Evolutionary conservation across 2,329 filamentous ascomycete species (phyloP).

Genomic region (Colletotrichum truncatum): DNA sequence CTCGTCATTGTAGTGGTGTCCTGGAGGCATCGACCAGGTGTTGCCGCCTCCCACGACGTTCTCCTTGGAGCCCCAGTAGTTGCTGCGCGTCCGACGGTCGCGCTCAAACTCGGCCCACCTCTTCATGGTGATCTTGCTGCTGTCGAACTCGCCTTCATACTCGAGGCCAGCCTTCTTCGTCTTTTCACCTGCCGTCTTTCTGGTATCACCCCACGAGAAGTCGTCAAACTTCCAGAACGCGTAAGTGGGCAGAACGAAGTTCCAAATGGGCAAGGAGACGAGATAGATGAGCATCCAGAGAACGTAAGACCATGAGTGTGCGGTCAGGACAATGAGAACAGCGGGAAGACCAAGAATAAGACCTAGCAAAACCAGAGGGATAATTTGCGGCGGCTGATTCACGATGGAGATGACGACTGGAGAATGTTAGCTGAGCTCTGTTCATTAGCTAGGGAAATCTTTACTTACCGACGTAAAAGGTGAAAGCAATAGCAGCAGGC

Average conservation of each 20-base stretch:
- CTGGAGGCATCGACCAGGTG: conserved; percentile 53
- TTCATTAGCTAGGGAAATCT: background rate
- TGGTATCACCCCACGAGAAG: conserved; percentile 98
- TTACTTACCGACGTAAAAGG: conserved; percentile 89
- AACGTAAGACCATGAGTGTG: conserved; percentile 91
- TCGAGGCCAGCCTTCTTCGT: conserved; percentile 87
- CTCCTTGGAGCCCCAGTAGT: conserved; percentile 64
- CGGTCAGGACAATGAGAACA: conserved; percentile 90
- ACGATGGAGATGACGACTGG: conserved; percentile 90
- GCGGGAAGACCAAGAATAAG: conserved; percentile 95
- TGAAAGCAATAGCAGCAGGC: conserved; percentile 96
- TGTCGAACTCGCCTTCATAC: conserved; percentile 96
- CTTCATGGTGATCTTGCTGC: conserved; percentile 99
- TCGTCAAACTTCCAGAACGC: conserved; percentile 99
- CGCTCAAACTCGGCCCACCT: conserved; percentile 96
- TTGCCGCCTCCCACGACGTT: conserved; percentile 53
- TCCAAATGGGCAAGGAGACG: conserved; percentile 93
- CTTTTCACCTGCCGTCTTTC: conserved; percentile 92
- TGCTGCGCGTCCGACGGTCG: conserved; percentile 60
- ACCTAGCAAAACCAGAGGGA: conserved; percentile 87
- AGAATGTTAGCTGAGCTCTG: conserved; percentile 1
- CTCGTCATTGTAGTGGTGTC: conserved; percentile 61
- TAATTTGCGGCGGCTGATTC: conserved; percentile 79
- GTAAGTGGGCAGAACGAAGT: conserved; percentile 93
- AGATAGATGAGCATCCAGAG: conserved; percentile 98